phyloP scores from a whole-genome alignment of 2,329 filamentous ascomycete genomes.

The Hypoxylon sp. region DNA sequence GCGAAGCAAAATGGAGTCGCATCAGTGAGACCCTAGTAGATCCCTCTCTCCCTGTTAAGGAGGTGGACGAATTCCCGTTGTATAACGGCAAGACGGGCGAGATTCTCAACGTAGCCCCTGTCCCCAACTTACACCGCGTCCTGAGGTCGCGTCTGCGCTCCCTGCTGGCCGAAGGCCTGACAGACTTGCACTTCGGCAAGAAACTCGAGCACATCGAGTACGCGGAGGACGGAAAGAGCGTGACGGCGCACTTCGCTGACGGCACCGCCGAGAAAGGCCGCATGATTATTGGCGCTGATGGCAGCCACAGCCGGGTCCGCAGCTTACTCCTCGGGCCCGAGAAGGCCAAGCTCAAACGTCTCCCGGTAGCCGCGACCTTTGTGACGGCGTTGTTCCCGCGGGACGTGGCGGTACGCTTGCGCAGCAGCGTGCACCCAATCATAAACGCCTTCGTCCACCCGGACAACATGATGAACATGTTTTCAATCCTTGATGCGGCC shows the following conservation, averaged over 20 bases:
- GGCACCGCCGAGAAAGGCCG: conserved; percentile 49
- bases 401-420: conserved; percentile 61
- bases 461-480: conserved; percentile 60
- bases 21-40: conserved; percentile 41
- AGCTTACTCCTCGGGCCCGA: conserved; percentile 52
- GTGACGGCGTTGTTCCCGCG: conserved; percentile 59
- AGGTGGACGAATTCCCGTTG: conserved; percentile 27
- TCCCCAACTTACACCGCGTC: conserved; percentile 43
- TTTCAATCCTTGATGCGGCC: conserved; percentile 61
- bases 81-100: conserved; percentile 48
- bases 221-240: conserved; percentile 47
- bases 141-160: conserved; percentile 56
- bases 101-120: conserved; percentile 29
- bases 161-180: conserved; percentile 52
- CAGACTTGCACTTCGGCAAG: conserved; percentile 59
- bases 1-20: conserved; percentile 45
- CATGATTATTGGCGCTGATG: conserved; percentile 56
- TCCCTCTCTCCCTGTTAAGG: conserved; percentile 34
- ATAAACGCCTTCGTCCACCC: conserved; percentile 61
- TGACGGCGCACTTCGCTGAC: conserved; percentile 54
- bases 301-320: conserved; percentile 52
- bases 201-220: conserved; percentile 55
- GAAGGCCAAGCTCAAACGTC: conserved; percentile 53
- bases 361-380: conserved; percentile 63
- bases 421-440: conserved; percentile 60